Evolutionary conservation across 352 stramenopile genomes (phyloP).

Genomic region (Pythium volutum): DNA sequence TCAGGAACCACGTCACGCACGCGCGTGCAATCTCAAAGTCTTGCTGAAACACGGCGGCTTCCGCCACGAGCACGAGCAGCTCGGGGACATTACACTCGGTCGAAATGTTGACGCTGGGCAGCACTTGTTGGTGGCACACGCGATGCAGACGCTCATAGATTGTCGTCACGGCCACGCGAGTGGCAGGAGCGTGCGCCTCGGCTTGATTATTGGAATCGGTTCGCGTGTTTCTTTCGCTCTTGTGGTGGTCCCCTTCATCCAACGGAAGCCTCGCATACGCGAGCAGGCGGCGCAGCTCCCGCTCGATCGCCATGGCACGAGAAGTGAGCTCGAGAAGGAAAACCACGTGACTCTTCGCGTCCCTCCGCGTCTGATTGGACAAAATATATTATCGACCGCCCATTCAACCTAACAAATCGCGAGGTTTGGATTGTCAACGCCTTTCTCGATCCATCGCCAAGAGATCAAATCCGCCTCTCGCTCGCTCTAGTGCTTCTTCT

Average conservation of each 20-base stretch:
- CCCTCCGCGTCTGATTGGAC: conserved; percentile 20
- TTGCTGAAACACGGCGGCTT: conserved; percentile 58
- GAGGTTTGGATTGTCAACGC: neutral
- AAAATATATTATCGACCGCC: conserved; percentile 71
- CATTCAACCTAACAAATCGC: conserved; percentile 32
- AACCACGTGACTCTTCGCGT: conserved; percentile 36
- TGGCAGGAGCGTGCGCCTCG: neutral
- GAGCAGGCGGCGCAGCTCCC: conserved; percentile 49
- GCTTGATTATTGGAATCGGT: neutral
- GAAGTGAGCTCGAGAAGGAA: conserved; percentile 1
- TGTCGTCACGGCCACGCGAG: conserved; percentile 26
- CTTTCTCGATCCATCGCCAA: neutral
- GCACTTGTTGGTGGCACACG: conserved; percentile 33
- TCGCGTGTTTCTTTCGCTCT: neutral
- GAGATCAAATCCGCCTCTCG: neutral
- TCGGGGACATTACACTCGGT: conserved; percentile 52
- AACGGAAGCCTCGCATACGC: conserved; percentile 34
- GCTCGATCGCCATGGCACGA: conserved; percentile 44
- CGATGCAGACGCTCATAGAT: conserved; percentile 38
- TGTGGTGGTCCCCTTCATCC: conserved; percentile 5
- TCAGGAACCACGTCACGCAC: conserved; percentile 71
- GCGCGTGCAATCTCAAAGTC: conserved; percentile 60
- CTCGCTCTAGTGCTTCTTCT: conserved; percentile 85
- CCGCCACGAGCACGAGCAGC: conserved; percentile 71
- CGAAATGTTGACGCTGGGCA: conserved; percentile 26